Percentiles rank a stretch among this genome's conserved stretches.
Evolutionary conservation across 129 eudicot species (phyloP).

Genomic region (Daucus carota): DH1_v3.0 NC_030385.2:11200001-11200500

Average conservation of each 20-base stretch:
- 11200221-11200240: slow-evolving; percentile 54
- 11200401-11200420: background rate
- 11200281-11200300: slow-evolving; percentile 61
- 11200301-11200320: slow-evolving; percentile 83
- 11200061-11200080: too few species aligned
- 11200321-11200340: slow-evolving; percentile 41
- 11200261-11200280: slow-evolving; percentile 71
- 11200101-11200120: background rate
- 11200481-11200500: background rate
- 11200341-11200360: slow-evolving; percentile 49
- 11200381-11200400: slow-evolving; percentile 63
- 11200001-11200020: too few species aligned
- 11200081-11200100: too few species aligned
- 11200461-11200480: background rate
- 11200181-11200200: background rate
- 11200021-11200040: too few species aligned
- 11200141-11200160: background rate
- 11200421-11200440: background rate
- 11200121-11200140: background rate
- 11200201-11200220: slow-evolving; percentile 68
- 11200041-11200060: too few species aligned
- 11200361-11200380: slow-evolving; percentile 60
- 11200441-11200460: too few species aligned
- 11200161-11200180: background rate
- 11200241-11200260: slow-evolving; percentile 94